Conservation (phyloP, 495 filamentous ascomycete species). For the Xylaria flabelliformis region DNA sequence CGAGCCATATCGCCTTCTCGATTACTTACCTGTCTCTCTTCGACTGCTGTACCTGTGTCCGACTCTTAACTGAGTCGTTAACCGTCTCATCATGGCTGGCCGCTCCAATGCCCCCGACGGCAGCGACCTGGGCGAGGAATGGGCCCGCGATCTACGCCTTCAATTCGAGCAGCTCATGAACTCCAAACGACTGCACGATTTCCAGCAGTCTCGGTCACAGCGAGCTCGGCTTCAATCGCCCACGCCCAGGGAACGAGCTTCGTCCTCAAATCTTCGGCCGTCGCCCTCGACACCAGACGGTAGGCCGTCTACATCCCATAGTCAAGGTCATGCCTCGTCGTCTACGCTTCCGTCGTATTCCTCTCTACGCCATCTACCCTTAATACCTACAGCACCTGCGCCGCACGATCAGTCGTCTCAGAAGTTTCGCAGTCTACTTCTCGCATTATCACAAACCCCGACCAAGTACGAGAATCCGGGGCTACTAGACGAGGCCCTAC, state of each 20-base stretch:
- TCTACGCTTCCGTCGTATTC: conserved; percentile 66
- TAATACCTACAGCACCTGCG: conserved; percentile 76
- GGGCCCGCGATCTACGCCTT: conserved; percentile 57
- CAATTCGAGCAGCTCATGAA: conserved; percentile 81
- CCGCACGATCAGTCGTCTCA: conserved; percentile 70
- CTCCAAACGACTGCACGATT: conserved; percentile 77
- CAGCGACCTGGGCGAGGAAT: conserved; percentile 48
- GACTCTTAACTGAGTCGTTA: neutral
- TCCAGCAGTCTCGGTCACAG: conserved; percentile 63
- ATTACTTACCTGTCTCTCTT: too few relatives aligned
- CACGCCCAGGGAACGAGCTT: conserved; percentile 46
- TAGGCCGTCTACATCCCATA: conserved; percentile 51
- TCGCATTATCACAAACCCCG: conserved; percentile 81
- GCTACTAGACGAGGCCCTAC: conserved; percentile 89
- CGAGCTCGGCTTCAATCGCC: conserved; percentile 38
- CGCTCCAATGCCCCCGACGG: conserved; percentile 32
- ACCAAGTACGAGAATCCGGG: conserved; percentile 97
- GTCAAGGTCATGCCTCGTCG: conserved; percentile 28
- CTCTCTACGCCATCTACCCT: conserved; percentile 75
- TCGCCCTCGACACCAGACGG: conserved; percentile 45
- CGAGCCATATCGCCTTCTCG: neutral
- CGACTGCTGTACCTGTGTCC: neutral
- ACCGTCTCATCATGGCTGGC: conserved; percentile 31
- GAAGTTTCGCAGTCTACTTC: conserved; percentile 83
- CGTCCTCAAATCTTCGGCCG: conserved; percentile 50